These are phyloP conservation scores for Plicaturopsis crispa DNA, from an alignment of 768 basidiomycete genomes.

Conservation along the genomic window DNA sequence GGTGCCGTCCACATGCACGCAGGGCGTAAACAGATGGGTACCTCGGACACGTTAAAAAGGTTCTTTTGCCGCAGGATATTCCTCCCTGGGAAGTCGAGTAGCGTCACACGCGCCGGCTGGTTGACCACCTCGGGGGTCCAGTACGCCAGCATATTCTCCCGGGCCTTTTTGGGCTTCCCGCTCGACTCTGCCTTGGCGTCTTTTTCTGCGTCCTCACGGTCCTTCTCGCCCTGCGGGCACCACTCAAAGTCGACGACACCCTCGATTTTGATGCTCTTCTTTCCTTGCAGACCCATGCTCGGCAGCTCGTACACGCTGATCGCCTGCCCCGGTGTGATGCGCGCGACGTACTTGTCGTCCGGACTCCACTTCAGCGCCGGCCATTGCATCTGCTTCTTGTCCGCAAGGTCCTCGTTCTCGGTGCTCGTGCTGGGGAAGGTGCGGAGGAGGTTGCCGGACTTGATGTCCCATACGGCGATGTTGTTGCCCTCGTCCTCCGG, in stretches of 20 bases:
- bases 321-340: slow-evolving; percentile 83
- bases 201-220: slow-evolving; percentile 64
- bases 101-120: slow-evolving; percentile 94
- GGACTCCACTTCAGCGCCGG: slow-evolving; percentile 96
- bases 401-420: slow-evolving; percentile 48
- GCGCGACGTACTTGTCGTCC: slow-evolving; percentile 91
- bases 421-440: slow-evolving; percentile 71
- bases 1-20: slow-evolving; percentile 1
- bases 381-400: slow-evolving; percentile 87
- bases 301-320: slow-evolving; percentile 97
- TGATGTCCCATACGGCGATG: slow-evolving; percentile 98
- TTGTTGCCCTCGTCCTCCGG: slow-evolving; percentile 96
- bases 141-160: slow-evolving; percentile 92
- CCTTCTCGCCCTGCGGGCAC: slow-evolving; percentile 90
- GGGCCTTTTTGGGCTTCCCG: slow-evolving; percentile 51
- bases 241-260: slow-evolving; percentile 98
- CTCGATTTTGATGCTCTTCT: slow-evolving; percentile 96
- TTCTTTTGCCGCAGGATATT: slow-evolving; percentile 88
- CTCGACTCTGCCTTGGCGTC: slow-evolving; percentile 32
- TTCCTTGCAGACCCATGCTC: slow-evolving; percentile 87
- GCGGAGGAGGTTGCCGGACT: slow-evolving; percentile 84
- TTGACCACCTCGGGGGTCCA: slow-evolving; percentile 97
- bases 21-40: slow-evolving; percentile 27
- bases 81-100: slow-evolving; percentile 84
- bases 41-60: slow-evolving; percentile 95